Evolutionary conservation across 2,329 filamentous ascomycete species (phyloP).

Genomic region (Scorias spongiosa): DNA sequence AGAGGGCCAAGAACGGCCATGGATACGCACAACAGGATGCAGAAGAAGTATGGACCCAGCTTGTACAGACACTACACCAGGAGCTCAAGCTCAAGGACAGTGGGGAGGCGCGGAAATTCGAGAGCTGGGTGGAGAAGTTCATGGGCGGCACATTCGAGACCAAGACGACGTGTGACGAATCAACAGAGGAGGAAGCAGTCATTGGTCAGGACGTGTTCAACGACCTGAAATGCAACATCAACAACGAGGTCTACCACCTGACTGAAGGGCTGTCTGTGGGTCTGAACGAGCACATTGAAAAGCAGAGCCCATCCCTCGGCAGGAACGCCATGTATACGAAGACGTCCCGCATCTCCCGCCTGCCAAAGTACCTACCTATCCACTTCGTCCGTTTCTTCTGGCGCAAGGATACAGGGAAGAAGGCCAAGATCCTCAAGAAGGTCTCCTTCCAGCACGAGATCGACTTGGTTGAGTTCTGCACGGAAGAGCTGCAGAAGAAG

Average conservation of each 20-base stretch:
- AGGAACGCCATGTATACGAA: constrained; percentile 79
- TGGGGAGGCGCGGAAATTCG: constrained; percentile 45
- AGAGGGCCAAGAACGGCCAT: constrained; percentile 65
- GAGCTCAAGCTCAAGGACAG: constrained; percentile 54
- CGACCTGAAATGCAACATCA: constrained; percentile 95
- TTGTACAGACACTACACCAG: constrained; percentile 66
- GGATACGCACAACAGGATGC: constrained; percentile 97
- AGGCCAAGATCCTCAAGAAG: constrained; percentile 99
- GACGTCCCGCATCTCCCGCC: constrained; percentile 70
- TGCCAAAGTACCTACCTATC: constrained; percentile 90
- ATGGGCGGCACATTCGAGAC: constrained; percentile 72
- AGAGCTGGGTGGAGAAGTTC: constrained; percentile 59
- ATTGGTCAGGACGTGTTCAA: constrained; percentile 61
- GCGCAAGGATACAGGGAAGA: constrained; percentile 90
- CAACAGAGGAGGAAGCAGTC: constrained; percentile 58
- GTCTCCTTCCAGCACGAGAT: constrained; percentile 91
- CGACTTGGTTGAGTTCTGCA: constrained; percentile 89
- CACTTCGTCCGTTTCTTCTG: constrained; percentile 98
- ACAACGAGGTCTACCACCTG: constrained; percentile 71
- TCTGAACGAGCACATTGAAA: constrained; percentile 80
- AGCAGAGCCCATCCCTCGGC: constrained; percentile 62
- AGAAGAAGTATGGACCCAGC: constrained; percentile 96
- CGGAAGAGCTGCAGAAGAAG: constrained; percentile 68
- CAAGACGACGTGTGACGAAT: constrained; percentile 69
- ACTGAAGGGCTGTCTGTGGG: constrained; percentile 73